Conservation (phyloP, 768 basidiomycete species). For the Mycena pura region DNA sequence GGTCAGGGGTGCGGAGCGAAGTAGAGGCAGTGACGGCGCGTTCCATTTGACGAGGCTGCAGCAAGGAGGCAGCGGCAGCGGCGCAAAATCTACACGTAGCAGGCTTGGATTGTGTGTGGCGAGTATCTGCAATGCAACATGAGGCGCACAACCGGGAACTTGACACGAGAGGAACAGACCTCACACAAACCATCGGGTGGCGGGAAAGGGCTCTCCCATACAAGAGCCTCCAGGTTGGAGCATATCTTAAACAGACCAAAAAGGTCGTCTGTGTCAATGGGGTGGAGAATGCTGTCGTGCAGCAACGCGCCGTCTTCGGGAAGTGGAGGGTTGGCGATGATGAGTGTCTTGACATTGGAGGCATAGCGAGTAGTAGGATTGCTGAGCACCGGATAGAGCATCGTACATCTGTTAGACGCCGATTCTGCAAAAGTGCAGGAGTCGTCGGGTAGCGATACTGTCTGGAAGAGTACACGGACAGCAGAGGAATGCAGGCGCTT, state of each 20-base stretch:
- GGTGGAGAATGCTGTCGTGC: conserved; percentile 7
- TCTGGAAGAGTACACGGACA: conserved; percentile 38
- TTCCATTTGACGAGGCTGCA: conserved; percentile 39
- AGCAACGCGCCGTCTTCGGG: conserved; percentile 1
- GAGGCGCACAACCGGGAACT: neutral
- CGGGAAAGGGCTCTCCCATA: conserved; percentile 38
- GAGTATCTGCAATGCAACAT: conserved; percentile 29
- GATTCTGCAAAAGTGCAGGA: conserved; percentile 27
- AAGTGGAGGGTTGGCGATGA: conserved; percentile 25
- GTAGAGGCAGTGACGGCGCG: conserved; percentile 42
- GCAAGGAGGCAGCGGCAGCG: conserved; percentile 27
- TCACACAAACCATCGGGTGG: conserved; percentile 49
- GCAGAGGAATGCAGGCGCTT: conserved; percentile 36
- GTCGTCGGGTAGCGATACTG: conserved; percentile 38
- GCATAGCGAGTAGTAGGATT: conserved; percentile 41
- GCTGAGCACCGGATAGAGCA: conserved; percentile 35
- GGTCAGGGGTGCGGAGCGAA: conserved; percentile 35
- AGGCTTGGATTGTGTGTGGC: conserved; percentile 32
- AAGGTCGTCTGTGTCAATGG: conserved; percentile 28
- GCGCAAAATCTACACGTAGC: conserved; percentile 29
- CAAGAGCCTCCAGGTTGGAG: conserved; percentile 36
- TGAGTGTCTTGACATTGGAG: conserved; percentile 35
- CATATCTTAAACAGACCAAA: conserved; percentile 27
- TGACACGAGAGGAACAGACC: conserved; percentile 29
- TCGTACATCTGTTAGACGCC: conserved; percentile 21